Conservation (phyloP, 768 basidiomycete genomes). For the Omphalotus guepiniiformis region DNA sequence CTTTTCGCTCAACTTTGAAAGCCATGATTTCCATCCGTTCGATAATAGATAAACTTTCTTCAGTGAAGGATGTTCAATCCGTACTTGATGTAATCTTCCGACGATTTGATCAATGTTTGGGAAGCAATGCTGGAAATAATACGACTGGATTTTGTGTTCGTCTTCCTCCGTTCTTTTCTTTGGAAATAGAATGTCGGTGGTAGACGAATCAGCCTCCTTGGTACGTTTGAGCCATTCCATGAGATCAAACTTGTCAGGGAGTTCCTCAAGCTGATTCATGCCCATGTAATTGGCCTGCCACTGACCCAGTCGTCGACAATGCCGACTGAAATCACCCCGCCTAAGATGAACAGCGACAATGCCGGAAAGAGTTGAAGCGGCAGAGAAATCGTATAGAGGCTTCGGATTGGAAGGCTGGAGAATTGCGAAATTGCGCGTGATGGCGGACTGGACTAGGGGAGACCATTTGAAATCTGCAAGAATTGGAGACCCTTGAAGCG, state of each 20-base stretch:
- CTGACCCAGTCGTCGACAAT: slow-evolving; percentile 35
- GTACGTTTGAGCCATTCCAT: slow-evolving; percentile 26
- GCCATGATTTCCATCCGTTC: slow-evolving; percentile 43
- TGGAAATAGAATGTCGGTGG: too few relatives aligned
- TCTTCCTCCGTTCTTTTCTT: too few relatives aligned
- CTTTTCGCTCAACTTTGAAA: slow-evolving; percentile 33
- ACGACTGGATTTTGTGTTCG: slow-evolving; percentile 34
- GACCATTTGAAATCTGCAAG: slow-evolving; percentile 32
- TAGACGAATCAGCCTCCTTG: too few relatives aligned
- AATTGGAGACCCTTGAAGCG: slow-evolving; percentile 39
- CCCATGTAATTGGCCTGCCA: slow-evolving; percentile 32
- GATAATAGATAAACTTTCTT: slow-evolving; percentile 47
- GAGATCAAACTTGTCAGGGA: slow-evolving; percentile 39
- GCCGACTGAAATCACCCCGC: slow-evolving; percentile 45
- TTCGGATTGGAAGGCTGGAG: slow-evolving; percentile 2
- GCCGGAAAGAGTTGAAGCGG: slow-evolving; percentile 36
- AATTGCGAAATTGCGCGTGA: slow-evolving; percentile 14
- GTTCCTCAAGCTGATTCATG: slow-evolving; percentile 41
- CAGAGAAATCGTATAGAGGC: too few relatives aligned
- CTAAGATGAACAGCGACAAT: slow-evolving; percentile 49
- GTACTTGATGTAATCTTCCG: slow-evolving; percentile 17
- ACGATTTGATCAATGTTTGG: slow-evolving; percentile 33
- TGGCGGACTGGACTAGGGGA: slow-evolving; percentile 2
- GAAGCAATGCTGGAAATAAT: slow-evolving; percentile 39
- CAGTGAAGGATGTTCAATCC: too few relatives aligned